Evolutionary conservation across 176 grass and related monocot genomes (phyloP).

Genomic region (Carex myosuroides): DNA sequence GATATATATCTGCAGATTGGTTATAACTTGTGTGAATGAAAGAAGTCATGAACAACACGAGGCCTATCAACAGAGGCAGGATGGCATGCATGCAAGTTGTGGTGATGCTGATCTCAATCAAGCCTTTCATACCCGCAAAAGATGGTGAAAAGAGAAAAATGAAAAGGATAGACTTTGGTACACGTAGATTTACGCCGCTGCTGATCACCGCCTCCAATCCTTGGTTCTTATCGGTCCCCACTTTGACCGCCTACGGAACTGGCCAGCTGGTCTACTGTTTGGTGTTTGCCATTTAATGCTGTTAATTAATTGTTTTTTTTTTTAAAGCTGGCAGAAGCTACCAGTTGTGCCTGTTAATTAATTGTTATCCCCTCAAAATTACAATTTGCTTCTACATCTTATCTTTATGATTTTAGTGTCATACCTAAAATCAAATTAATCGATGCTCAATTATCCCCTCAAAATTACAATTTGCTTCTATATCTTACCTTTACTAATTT

Average conservation of each 20-base stretch:
- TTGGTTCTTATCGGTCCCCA: constrained; percentile 12
- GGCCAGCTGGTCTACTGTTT: background rate
- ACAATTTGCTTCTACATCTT: background rate
- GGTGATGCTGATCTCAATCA: background rate
- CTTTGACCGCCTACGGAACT: background rate
- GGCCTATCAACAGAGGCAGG: too few species aligned
- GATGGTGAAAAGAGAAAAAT: background rate
- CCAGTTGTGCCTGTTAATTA: too few species aligned
- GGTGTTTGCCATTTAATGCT: background rate
- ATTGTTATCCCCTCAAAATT: too few species aligned
- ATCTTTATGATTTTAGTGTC: too few species aligned
- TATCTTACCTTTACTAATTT: too few species aligned
- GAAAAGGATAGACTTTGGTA: background rate
- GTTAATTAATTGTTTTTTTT: too few species aligned
- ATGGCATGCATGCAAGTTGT: background rate
- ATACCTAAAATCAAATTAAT: too few species aligned
- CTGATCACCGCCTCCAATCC: background rate
- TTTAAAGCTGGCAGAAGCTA: too few species aligned
- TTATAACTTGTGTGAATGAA: background rate
- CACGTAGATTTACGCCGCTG: background rate
- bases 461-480: too few species aligned
- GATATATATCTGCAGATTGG: background rate
- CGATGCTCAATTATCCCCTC: too few species aligned
- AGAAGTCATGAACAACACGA: background rate
- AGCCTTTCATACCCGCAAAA: background rate